A percentile compares a stretch with the other conserved stretches of the same genome.
Evolutionary conservation across 129 eudicot genomes (phyloP).

Genomic region (Centella asiatica): DNA sequence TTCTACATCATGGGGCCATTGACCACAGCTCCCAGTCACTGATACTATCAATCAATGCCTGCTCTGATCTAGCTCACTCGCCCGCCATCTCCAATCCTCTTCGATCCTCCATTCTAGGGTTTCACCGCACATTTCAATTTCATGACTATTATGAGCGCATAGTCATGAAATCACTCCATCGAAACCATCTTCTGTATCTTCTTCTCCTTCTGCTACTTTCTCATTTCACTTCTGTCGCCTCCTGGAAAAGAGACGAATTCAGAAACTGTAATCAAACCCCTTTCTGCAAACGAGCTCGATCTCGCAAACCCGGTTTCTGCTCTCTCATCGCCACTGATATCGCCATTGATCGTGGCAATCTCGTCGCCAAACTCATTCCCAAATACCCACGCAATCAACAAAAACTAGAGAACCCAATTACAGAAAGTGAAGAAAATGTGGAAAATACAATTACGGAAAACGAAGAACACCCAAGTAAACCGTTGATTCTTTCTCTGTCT

Average conservation of each 20-base stretch:
- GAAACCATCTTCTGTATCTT: no score
- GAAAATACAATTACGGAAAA: conserved; percentile 15
- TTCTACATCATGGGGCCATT: no score
- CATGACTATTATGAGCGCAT: no score
- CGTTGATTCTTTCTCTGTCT: conserved; percentile 50
- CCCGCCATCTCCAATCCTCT: no score
- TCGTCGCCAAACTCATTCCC: conserved; percentile 48
- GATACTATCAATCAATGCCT: no score
- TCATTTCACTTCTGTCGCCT: conserved; percentile 27
- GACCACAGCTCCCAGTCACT: no score
- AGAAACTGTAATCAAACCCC: conserved; percentile 92
- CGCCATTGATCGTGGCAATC: conserved; percentile 45
- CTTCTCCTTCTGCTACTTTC: conserved; percentile 23
- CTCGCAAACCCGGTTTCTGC: conserved; percentile 61
- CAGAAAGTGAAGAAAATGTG: conserved; percentile 10
- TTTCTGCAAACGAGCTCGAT: conserved; percentile 87
- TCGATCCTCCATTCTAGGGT: no score
- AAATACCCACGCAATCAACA: conserved; percentile 10
- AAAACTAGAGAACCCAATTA: conserved; percentile 16
- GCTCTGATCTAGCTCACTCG: no score
- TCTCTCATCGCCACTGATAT: conserved; percentile 46
- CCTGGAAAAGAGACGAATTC: conserved; percentile 97
- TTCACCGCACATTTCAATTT: no score
- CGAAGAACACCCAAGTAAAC: conserved; percentile 23
- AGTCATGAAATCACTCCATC: no score